These are phyloP conservation scores for Pythium utonaiense DNA, from an alignment of 352 stramenopile genomes.

Conservation along the genomic window DNA sequence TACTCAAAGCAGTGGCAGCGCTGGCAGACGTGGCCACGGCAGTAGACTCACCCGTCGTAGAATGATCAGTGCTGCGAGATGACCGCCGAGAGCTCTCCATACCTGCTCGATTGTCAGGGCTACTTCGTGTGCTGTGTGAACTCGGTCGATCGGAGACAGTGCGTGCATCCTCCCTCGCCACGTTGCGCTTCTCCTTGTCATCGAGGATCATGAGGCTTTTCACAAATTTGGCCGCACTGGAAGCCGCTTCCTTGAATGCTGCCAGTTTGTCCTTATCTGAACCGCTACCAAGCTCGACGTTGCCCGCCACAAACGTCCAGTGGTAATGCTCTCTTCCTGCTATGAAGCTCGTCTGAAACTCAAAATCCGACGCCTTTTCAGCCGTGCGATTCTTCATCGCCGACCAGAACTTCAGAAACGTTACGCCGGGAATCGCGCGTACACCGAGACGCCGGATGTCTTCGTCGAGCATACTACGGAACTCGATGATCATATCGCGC, in stretches of 20 bases:
- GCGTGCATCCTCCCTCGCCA: not conserved
- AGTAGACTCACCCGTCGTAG: not conserved
- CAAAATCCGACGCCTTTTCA: constrained; percentile 28
- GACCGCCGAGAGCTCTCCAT: not conserved
- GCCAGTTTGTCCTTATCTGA: constrained; percentile 50
- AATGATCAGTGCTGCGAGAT: not conserved
- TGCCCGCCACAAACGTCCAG: constrained; percentile 58
- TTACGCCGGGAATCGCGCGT: constrained; percentile 27
- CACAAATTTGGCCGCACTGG: constrained; percentile 46
- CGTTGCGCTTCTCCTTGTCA: constrained; percentile 7
- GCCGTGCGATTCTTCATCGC: constrained; percentile 33
- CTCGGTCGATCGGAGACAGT: not conserved
- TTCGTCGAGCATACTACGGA: constrained; percentile 25
- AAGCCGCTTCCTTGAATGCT: constrained; percentile 42
- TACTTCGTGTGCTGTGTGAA: not conserved
- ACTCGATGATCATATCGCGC: constrained; percentile 38
- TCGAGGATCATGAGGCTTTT: constrained; percentile 19
- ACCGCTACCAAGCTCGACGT: constrained; percentile 66
- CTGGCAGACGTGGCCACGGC: not conserved
- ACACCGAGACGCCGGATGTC: constrained; percentile 14
- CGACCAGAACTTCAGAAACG: constrained; percentile 55
- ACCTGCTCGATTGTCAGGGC: not conserved
- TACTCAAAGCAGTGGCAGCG: not conserved
- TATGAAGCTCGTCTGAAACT: constrained; percentile 50
- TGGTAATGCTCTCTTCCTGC: constrained; percentile 47